Evolutionary conservation across 495 filamentous ascomycete species (phyloP).

Genomic region (Penicillium chermesinum): DNA sequence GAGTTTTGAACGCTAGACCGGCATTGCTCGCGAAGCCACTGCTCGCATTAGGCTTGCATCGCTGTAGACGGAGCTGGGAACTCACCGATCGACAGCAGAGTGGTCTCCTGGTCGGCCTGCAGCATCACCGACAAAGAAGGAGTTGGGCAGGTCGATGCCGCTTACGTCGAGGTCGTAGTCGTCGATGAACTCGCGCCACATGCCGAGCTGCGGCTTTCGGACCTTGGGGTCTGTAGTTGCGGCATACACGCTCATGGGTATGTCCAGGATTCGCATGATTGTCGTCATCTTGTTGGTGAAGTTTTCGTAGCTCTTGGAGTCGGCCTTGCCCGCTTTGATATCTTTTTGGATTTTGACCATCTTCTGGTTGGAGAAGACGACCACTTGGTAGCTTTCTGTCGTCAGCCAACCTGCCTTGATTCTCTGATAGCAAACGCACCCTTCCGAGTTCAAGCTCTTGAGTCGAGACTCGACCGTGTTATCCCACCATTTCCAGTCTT

Average conservation of each 20-base stretch:
- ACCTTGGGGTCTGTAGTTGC: constrained; percentile 74
- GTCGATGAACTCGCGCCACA: constrained; percentile 80
- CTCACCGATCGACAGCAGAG: constrained; percentile 74
- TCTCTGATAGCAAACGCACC: constrained; percentile 50
- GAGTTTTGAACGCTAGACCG: constrained; percentile 73
- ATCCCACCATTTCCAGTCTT: constrained; percentile 97
- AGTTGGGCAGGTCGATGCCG: constrained; percentile 60
- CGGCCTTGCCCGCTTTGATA: constrained; percentile 60
- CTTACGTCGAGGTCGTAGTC: constrained; percentile 63
- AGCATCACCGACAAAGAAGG: constrained; percentile 89
- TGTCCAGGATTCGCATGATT: constrained; percentile 64
- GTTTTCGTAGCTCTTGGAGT: constrained; percentile 56
- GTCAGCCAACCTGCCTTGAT: neutral
- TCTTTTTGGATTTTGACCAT: constrained; percentile 70
- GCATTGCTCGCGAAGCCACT: constrained; percentile 76
- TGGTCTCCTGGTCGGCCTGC: constrained; percentile 61
- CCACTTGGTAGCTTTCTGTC: constrained; percentile 59
- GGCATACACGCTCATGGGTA: constrained; percentile 79
- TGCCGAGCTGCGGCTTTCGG: constrained; percentile 81
- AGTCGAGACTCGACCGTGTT: constrained; percentile 59
- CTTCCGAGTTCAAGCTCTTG: constrained; percentile 61
- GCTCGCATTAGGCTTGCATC: neutral
- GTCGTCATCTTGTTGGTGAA: constrained; percentile 75
- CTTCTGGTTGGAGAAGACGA: constrained; percentile 84
- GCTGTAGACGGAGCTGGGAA: neutral